A percentile compares a stretch with the other conserved stretches of the same genome.
Conservation (phyloP, 2,329 filamentous ascomycete genomes). For the Basipetospora chlamydospora region DNA sequence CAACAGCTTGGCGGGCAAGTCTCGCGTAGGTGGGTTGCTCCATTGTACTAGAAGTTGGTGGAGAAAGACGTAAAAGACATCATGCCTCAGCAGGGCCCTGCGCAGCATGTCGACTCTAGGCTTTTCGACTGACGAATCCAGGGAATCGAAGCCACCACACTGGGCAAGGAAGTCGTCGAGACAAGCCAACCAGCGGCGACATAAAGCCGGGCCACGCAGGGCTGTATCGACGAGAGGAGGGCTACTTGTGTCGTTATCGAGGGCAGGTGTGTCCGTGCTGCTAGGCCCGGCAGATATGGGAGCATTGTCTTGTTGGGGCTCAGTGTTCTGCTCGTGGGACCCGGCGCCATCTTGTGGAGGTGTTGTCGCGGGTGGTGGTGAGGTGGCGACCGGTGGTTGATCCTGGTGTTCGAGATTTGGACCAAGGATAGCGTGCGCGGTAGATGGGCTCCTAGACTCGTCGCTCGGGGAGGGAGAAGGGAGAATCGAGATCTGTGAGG, state of each 20-base stretch:
- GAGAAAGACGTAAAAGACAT: neutral
- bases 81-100: neutral
- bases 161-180: neutral
- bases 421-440: neutral
- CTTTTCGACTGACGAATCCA: neutral
- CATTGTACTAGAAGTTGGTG: neutral
- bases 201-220: no score
- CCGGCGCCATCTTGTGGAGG: neutral
- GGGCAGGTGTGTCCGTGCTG: neutral
- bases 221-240: no score
- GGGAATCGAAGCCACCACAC: no score
- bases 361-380: neutral
- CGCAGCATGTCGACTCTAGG: neutral
- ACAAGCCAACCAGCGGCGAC: neutral
- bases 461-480: constrained; percentile 2
- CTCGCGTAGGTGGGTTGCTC: neutral
- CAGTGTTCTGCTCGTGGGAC: neutral
- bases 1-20: neutral
- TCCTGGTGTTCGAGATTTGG: neutral
- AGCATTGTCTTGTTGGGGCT: neutral
- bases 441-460: constrained; percentile 1
- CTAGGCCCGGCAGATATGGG: neutral
- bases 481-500: neutral
- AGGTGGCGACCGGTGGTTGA: neutral
- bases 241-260: no score